phyloP scores from a whole-genome alignment of 306 rosid species.

The Cicer arietinum region DNA sequence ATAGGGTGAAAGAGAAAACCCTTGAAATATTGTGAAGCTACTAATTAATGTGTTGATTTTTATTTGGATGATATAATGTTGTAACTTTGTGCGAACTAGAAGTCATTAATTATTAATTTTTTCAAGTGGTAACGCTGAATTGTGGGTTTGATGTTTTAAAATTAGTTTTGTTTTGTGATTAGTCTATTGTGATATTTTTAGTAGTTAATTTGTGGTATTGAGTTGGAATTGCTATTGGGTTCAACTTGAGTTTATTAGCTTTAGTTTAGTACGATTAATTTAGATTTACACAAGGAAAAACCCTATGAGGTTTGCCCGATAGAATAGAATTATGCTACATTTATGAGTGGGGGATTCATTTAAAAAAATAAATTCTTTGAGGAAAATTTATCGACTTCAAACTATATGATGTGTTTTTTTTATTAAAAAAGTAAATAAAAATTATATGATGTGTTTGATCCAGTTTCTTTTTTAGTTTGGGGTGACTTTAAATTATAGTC shows the following conservation, averaged over 20 bases:
- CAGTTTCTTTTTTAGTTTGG: no score
- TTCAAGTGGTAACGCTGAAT: slow-evolving; percentile 44
- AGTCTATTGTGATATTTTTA: slow-evolving; percentile 36
- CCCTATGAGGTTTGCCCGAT: no score
- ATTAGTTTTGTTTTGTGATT: slow-evolving; percentile 44
- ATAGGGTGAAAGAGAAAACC: slow-evolving; percentile 2
- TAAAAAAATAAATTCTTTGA: no score
- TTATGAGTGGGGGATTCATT: no score
- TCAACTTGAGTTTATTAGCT: neutral
- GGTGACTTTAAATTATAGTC: no score
- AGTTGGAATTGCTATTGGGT: neutral
- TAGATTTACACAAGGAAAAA: no score
- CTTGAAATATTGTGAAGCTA: neutral
- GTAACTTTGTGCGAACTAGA: slow-evolving; percentile 23
- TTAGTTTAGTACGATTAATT: neutral
- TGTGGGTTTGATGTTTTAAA: slow-evolving; percentile 35
- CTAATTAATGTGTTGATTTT: neutral
- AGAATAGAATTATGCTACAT: no score
- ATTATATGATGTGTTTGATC: no score
- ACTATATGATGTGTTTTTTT: no score
- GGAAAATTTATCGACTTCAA: no score
- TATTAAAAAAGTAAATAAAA: no score
- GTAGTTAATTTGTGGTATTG: slow-evolving; percentile 34
- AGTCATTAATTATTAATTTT: slow-evolving; percentile 20
- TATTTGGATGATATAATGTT: slow-evolving; percentile 5